A percentile compares a stretch with the other conserved stretches of the same genome.
Conservation (phyloP, 495 filamentous ascomycete species). For the Staphylotrichum tortipilum region DNA sequence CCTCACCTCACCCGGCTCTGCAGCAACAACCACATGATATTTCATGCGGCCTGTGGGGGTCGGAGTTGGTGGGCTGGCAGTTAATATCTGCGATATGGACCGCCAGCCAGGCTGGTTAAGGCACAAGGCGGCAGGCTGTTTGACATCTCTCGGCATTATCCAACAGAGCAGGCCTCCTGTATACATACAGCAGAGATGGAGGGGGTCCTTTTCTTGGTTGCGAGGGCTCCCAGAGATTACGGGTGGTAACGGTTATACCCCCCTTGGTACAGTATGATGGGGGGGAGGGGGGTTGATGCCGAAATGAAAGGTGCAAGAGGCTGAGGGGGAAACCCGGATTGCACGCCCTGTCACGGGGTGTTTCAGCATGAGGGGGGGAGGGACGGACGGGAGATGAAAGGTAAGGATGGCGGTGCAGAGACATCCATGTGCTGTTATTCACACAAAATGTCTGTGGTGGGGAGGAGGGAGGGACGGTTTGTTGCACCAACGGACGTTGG, state of each 20-base stretch:
- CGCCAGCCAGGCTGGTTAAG: background rate
- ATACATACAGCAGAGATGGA: too few species aligned
- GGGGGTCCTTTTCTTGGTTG: too few species aligned
- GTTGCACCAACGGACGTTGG: too few species aligned
- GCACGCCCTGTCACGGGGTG: background rate
- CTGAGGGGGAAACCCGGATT: background rate
- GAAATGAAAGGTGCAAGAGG: conserved; percentile 9
- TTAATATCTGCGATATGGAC: background rate
- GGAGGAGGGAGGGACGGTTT: too few species aligned
- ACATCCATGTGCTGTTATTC: background rate
- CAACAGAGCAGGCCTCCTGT: too few species aligned
- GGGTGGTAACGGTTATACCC: too few species aligned
- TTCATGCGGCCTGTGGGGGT: background rate
- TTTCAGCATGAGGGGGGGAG: background rate
- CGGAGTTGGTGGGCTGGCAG: background rate
- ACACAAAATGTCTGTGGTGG: too few species aligned
- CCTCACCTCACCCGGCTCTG: too few species aligned
- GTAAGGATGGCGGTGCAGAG: background rate
- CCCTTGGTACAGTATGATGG: too few species aligned
- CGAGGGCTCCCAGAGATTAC: too few species aligned
- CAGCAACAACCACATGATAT: too few species aligned
- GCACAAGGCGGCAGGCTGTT: background rate
- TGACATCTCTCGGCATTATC: background rate
- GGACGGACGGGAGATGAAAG: too few species aligned
- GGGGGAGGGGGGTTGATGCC: background rate